Base-by-base conservation (phyloP, 768 basidiomycete genomes). In the Dacryopinax spathularia region DNA sequence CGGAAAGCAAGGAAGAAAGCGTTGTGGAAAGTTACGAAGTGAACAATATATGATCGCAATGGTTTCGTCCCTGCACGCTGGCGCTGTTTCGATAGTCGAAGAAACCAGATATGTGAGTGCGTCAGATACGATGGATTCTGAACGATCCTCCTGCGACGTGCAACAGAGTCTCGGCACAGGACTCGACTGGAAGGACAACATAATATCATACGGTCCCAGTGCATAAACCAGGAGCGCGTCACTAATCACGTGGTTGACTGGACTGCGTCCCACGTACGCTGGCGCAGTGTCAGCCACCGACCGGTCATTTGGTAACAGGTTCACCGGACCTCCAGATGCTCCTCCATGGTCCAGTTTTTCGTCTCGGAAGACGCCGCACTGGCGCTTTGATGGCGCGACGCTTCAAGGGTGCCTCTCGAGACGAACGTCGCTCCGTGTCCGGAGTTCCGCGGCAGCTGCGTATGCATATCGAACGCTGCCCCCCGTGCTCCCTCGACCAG, bases 1-100 rank as follows among this genome's bases (percentile, higher is more conserved):
- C 83, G 90, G 68, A 92, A 93, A 76, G 77, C 86, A 78, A 87
- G 86, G 75, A 88, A 86, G 68, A 72, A 73, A 35, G 72, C 76
- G 60, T 70, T 80, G 39, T 79, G 74, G 75, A 78, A 80, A 75
- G 77, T 80, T 60, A 77, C 72, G 62, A 70, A 70, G 43, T 63
- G 43, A 63, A n/a, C 36, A n/a, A n/a, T n/a, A n/a, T n/a, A n/a
- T n/a, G n/a, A n/a, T n/a, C n/a, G n/a, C n/a, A n/a, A n/a, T n/a
- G n/a, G n/a, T n/a, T n/a, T n/a, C n/a, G n/a, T n/a, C n/a, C n/a
- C n/a, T n/a, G n/a, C n/a, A n/a, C n/a, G n/a, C n/a, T n/a, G n/a
- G n/a, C n/a, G n/a, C n/a, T n/a, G n/a, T n/a, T n/a, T n/a, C n/a
- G n/a, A n/a, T n/a, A n/a, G n/a, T n/a, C n/a, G n/a, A n/a, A n/a